Evolutionary conservation across 2,329 filamentous ascomycete genomes (phyloP).

Genomic region (Alternaria ventricosa): DNA sequence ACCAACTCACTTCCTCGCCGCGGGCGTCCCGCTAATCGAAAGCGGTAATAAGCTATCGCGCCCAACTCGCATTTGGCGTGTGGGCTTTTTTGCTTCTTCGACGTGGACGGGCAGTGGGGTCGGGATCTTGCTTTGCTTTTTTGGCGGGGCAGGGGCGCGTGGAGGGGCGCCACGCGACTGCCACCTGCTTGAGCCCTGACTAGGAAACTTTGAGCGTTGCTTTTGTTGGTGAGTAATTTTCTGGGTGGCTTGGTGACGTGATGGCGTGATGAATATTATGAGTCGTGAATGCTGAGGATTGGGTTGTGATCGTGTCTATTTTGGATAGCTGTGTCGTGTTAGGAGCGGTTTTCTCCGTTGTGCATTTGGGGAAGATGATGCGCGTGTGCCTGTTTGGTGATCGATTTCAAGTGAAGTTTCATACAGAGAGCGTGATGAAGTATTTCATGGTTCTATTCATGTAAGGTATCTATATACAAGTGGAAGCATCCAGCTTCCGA

Average conservation of each 20-base stretch:
- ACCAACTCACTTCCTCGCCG: no score
- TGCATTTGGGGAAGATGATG: background rate
- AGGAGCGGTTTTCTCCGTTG: background rate
- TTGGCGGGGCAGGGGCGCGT: background rate
- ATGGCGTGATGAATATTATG: background rate
- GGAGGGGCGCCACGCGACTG: background rate
- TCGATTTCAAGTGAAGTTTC: no score
- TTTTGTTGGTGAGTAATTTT: background rate
- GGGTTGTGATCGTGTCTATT: background rate
- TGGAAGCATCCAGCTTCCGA: conserved; percentile 11
- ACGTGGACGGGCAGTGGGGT: background rate
- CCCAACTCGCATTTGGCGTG: conserved; percentile 1
- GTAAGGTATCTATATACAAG: conserved; percentile 31
- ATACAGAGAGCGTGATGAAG: background rate
- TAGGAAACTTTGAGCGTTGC: background rate
- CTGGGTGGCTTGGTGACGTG: background rate
- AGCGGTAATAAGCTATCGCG: conserved; percentile 4
- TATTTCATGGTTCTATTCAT: conserved; percentile 19
- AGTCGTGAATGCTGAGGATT: background rate
- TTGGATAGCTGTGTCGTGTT: background rate
- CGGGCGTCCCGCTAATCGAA: background rate
- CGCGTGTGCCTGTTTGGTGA: background rate
- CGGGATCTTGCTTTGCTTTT: conserved; percentile 6
- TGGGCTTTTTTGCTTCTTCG: conserved; percentile 2
- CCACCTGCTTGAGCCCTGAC: background rate